Evolutionary conservation across 1,284 basidiomycete genomes (phyloP).

Genomic region (Heimioporus retisporus): DNA sequence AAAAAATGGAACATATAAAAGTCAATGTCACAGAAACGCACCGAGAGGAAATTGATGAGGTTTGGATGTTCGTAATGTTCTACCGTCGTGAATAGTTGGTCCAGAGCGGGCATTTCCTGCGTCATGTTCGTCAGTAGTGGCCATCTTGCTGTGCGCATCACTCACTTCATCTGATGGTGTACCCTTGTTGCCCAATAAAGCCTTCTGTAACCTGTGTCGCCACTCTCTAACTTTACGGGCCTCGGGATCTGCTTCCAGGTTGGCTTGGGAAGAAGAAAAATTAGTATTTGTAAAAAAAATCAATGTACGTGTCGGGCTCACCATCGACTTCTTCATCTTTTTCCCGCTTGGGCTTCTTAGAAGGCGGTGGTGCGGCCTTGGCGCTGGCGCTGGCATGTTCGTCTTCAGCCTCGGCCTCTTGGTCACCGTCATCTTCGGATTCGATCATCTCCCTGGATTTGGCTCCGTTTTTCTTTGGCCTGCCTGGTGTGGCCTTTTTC

Average conservation of each 20-base stretch:
- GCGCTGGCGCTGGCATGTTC: slow-evolving; percentile 60
- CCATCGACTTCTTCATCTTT: slow-evolving; percentile 72
- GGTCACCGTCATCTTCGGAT: slow-evolving; percentile 67
- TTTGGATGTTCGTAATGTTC: slow-evolving; percentile 89
- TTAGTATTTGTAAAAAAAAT: background rate
- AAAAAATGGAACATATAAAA: slow-evolving; percentile 20
- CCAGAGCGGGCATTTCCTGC: slow-evolving; percentile 84
- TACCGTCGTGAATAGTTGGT: slow-evolving; percentile 84
- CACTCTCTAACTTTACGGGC: slow-evolving; percentile 81
- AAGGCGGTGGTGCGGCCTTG: slow-evolving; percentile 66
- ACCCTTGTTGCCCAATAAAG: slow-evolving; percentile 72
- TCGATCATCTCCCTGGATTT: slow-evolving; percentile 73
- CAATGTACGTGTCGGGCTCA: slow-evolving; percentile 46
- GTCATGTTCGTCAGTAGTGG: slow-evolving; percentile 20
- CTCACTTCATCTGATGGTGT: slow-evolving; percentile 59
- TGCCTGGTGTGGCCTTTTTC: slow-evolving; percentile 47
- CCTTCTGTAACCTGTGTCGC: slow-evolving; percentile 87
- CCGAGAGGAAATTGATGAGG: slow-evolving; percentile 86
- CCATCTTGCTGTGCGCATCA: slow-evolving; percentile 12
- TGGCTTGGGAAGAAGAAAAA: slow-evolving; percentile 44
- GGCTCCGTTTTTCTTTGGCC: slow-evolving; percentile 66
- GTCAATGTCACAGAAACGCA: slow-evolving; percentile 49
- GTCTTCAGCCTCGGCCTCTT: slow-evolving; percentile 55
- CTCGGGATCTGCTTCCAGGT: slow-evolving; percentile 72
- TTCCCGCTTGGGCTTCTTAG: slow-evolving; percentile 75